Evolutionary conservation across 108 stramenopile species (phyloP).

Genomic region (Skeletonema marinoi): DNA sequence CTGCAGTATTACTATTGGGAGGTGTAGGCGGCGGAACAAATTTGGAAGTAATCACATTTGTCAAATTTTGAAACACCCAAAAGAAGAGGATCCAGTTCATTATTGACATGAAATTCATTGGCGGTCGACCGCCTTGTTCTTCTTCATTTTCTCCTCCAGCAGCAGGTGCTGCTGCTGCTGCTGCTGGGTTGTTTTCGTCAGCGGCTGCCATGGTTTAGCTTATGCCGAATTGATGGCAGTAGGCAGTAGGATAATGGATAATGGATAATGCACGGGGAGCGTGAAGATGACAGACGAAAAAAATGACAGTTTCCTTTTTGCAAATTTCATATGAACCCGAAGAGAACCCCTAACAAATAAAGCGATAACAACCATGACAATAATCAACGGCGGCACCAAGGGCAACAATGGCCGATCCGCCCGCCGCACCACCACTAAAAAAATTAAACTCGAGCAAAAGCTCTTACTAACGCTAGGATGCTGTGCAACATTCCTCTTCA

Average conservation of each 20-base stretch:
- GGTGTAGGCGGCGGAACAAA: neutral
- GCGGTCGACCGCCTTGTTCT: neutral
- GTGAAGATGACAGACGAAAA: too few species aligned
- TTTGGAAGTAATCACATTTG: conserved; percentile 1
- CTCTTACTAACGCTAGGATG: neutral
- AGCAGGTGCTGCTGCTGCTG: neutral
- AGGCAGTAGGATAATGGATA: too few species aligned
- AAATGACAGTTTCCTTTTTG: too few species aligned
- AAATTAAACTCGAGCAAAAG: neutral
- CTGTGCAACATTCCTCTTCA: neutral
- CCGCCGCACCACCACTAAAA: neutral
- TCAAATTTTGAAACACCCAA: conserved; percentile 30
- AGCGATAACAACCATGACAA: neutral
- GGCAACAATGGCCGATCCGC: neutral
- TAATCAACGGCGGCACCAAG: neutral
- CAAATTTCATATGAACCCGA: too few species aligned
- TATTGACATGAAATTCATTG: conserved; percentile 2
- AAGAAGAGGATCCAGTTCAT: conserved; percentile 17
- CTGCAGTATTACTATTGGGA: neutral
- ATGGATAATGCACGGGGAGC: too few species aligned
- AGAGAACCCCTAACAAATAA: too few species aligned
- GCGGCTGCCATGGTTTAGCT: neutral
- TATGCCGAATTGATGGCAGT: too few species aligned
- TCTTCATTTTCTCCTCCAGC: neutral
- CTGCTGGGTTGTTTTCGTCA: neutral